Evolutionary conservation across 177 flowering plant genomes (phyloP), one percentile per base, ranked within the genome.

Genomic region (Tripterygium wilfordii): DNA sequence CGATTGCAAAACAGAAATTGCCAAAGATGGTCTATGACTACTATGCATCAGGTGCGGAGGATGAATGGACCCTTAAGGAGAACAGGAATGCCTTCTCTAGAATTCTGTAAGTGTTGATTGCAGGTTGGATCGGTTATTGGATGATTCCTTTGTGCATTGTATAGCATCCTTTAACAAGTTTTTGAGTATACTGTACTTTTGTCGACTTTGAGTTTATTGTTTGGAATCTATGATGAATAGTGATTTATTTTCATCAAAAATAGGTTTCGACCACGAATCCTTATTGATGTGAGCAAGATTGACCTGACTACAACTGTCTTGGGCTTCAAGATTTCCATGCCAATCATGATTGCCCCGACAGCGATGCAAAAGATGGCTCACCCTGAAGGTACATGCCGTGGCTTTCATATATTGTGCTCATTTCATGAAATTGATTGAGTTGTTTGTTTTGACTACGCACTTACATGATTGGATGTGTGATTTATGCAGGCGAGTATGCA

Each of bases 11-110:
- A 79, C 57, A 78, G 63, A 85, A 81, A 55, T 65, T 91, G 72
- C 96, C 98, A 16, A 88, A 91, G 84, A 91, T 88, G 96, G 74
- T 71, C 21, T 88, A 62, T 53, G 98, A 91, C 74, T 91, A 88
- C 79, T 91, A 88, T 62, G 95, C 98, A 51, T 91, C 98, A 4
- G 98, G 98, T 51, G 98, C 98, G 51, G 98, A 91, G 80, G 96
- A 91, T 50, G 82, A 85, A 54, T 91, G 96, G 96, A 87, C 95
- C 57, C 88, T 90, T 42, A 48, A 56, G 42, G 89, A 90, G 67
- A 90, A 88, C 61, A 63, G 88, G 52, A 55, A 67, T 61, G 96
- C 98, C 21, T 90, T 90, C 63, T 69, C 95, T 2, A 77, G 84
- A 68, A 91, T 91, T 53, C 59, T 83, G 96, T 90, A 75, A 79